Base-by-base conservation (phyloP, 2,329 filamentous ascomycete genomes). In the Ceratocystiopsis brevicomis region DNA sequence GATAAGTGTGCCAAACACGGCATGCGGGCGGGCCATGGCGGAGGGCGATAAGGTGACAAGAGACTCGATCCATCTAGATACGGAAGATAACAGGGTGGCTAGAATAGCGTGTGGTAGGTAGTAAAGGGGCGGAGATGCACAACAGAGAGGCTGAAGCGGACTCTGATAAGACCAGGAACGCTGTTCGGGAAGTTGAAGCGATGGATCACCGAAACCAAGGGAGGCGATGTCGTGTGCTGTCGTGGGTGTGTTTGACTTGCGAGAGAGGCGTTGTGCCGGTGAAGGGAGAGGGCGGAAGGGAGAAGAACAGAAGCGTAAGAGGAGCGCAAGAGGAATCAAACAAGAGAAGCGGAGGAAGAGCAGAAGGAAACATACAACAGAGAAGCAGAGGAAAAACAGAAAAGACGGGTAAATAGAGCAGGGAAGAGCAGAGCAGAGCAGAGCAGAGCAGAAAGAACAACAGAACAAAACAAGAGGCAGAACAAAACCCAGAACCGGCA, bases 11-110 rank as follows among this genome's bases (percentile, higher is more conserved):
- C 32, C 33, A 6, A 13, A 36, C n/a, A 17, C 12, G 17, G 40
- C n/a, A 37, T 37, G 35, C 21, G 40, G 40, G 40, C 17, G 15
- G 35, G 35, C 35, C 15, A 25, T 14, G 16, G 30, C 13, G 30
- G 17, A 35, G n/a, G 17, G 32, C 18, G 30, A 21, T 3, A 17
- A n/a, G 33, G 33, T 36, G 34, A 32, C 36, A 13, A 11, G 18
- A 35, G 17, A 12, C 17, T 13, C 13, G n/a, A 18, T 14, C 21
- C 35, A 8, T 43, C 41, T n/a, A 44, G 38, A 37, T 40, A 30
- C 25, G 33, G 38, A 39, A 39, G 42, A 43, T 43, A 43, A 43
- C 37, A 30, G 36, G 41, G 37, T 34, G 34, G 14, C 34, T 36
- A 30, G 25, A 30, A 30, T 30, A 30, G 25, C 25, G 25, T 10